phyloP scores from a whole-genome alignment of 768 basidiomycete species.

The Mycena sanguinolenta region DNA sequence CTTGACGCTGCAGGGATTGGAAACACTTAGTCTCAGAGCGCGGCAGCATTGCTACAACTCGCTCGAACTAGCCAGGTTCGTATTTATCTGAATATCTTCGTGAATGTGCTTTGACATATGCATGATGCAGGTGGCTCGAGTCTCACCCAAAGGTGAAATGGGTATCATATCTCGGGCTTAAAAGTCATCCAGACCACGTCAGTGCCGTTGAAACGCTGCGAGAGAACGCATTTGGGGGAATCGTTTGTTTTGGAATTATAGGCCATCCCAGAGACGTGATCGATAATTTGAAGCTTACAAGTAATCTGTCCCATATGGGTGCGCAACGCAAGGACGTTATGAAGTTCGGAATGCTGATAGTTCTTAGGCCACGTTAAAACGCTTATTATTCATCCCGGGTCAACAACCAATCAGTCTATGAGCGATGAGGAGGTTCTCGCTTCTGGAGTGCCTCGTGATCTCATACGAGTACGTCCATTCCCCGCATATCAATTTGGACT shows the following conservation, averaged over 20 bases:
- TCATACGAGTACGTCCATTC: constrained; percentile 17
- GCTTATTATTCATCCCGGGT: constrained; percentile 29
- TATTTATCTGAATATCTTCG: not conserved
- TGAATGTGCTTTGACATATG: not conserved
- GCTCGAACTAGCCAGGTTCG: constrained; percentile 23
- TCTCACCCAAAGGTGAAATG: constrained; percentile 28
- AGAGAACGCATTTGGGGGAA: constrained; percentile 19
- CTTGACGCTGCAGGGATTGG: constrained; percentile 64
- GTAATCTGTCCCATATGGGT: constrained; percentile 36
- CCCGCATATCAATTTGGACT: too few relatives aligned
- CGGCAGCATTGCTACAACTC: constrained; percentile 29
- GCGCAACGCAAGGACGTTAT: not conserved
- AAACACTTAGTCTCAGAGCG: constrained; percentile 26
- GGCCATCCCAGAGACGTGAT: constrained; percentile 25
- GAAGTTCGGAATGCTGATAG: not conserved
- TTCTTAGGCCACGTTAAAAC: constrained; percentile 28
- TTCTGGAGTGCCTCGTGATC: constrained; percentile 23
- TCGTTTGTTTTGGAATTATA: constrained; percentile 29
- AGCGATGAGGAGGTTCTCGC: constrained; percentile 24
- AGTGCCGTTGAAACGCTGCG: not conserved
- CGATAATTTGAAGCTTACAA: constrained; percentile 26
- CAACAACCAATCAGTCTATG: constrained; percentile 33
- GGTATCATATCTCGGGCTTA: constrained; percentile 27
- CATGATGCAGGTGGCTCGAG: constrained; percentile 23
- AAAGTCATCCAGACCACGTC: constrained; percentile 22